These are phyloP conservation scores for Melampsora abietis-canadensis DNA, from an alignment of 1,284 basidiomycete genomes.

Conservation along the genomic window DNA sequence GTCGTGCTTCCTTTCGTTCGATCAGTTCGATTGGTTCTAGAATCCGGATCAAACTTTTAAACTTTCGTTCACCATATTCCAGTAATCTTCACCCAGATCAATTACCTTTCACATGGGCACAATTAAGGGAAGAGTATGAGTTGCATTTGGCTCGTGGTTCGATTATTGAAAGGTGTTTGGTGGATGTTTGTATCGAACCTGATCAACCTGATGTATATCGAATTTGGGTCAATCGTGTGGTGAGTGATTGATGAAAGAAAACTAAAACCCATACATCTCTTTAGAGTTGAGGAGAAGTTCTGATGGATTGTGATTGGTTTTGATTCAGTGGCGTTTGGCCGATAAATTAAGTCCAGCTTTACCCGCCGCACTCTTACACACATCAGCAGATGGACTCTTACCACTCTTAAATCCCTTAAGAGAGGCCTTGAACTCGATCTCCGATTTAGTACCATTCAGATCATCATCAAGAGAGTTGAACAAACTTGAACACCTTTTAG, in stretches of 20 bases:
- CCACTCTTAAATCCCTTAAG: slow-evolving; percentile 27
- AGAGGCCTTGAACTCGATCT: slow-evolving; percentile 1
- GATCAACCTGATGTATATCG: not conserved
- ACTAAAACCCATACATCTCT: too few relatives aligned
- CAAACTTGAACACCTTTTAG: not conserved
- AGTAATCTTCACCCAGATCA: too few relatives aligned
- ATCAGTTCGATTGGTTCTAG: slow-evolving; percentile 15
- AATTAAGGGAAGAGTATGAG: slow-evolving; percentile 25
- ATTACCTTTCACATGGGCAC: slow-evolving; percentile 16
- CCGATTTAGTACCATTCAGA: not conserved
- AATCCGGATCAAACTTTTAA: slow-evolving; percentile 13
- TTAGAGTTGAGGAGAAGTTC: not conserved
- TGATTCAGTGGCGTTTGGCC: slow-evolving; percentile 36
- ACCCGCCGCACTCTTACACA: slow-evolving; percentile 28
- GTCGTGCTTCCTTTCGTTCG: slow-evolving; percentile 31
- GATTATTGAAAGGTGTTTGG: slow-evolving; percentile 38
- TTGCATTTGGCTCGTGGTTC: slow-evolving; percentile 30
- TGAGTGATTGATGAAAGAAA: not conserved
- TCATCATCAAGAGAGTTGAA: not conserved
- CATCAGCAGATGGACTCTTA: slow-evolving; percentile 24
- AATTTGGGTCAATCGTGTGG: slow-evolving; percentile 32
- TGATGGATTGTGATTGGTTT: not conserved
- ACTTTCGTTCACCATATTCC: not conserved
- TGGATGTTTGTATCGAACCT: slow-evolving; percentile 32
- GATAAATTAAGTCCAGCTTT: slow-evolving; percentile 33